These are phyloP conservation scores for Geranium rotundifolium DNA, from an alignment of 345 rosid genomes.

Conservation along the genomic window DNA sequence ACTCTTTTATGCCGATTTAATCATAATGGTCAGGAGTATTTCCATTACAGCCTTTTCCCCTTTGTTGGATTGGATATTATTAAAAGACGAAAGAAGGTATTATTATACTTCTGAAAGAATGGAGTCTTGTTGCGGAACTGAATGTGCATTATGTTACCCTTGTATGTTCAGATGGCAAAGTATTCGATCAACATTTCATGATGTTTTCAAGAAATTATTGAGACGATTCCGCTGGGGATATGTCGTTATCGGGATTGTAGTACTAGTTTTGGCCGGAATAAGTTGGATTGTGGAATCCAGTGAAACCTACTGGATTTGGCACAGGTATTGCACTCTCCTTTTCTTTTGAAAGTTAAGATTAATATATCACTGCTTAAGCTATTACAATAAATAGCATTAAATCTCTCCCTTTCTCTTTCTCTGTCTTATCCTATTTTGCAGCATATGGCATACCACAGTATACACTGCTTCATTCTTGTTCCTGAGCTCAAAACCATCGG, in stretches of 20 bases:
- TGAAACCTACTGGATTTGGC: slow-evolving; percentile 96
- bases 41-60: not conserved
- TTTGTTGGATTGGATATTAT: not conserved
- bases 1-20: not conserved
- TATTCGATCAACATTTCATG: slow-evolving; percentile 37
- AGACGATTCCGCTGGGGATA: slow-evolving; percentile 67
- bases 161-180: slow-evolving; percentile 32
- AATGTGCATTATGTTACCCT: not conserved
- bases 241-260: slow-evolving; percentile 45
- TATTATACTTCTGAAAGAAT: not conserved
- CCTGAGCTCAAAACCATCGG: slow-evolving; percentile 70
- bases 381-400: too few species aligned
- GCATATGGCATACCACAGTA: slow-evolving; percentile 72
- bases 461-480: slow-evolving; percentile 86
- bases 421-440: slow-evolving; percentile 26
- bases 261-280: slow-evolving; percentile 59
- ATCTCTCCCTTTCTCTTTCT: slow-evolving; percentile 8
- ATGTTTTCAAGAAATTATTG: slow-evolving; percentile 39
- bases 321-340: slow-evolving; percentile 38
- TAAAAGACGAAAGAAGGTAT: not conserved
- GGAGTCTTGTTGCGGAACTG: not conserved
- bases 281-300: slow-evolving; percentile 77
- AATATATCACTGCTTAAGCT: too few species aligned
- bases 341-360: too few species aligned
- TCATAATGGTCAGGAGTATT: not conserved